A percentile compares a stretch with the other conserved stretches of the same genome.
Conservation (phyloP, 192 early-diverging fungal genomes). For the Chytriomyces confervae region DNA sequence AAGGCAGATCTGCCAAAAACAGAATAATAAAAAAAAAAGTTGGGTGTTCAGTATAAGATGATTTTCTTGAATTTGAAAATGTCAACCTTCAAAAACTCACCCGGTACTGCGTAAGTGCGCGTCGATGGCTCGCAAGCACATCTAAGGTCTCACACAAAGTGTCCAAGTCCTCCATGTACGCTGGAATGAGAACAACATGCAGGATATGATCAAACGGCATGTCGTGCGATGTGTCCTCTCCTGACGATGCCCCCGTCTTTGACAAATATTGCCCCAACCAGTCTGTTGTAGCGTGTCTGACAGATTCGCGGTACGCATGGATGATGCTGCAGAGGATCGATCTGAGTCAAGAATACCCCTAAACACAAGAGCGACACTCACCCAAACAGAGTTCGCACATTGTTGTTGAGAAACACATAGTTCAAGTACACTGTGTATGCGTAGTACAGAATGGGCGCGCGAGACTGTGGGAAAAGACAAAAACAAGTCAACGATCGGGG, state of each 20-base stretch:
- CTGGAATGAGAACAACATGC: slow-evolving; percentile 77
- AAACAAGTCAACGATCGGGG: background rate
- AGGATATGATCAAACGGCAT: slow-evolving; percentile 57
- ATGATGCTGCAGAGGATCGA: slow-evolving; percentile 49
- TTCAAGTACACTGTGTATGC: slow-evolving; percentile 2
- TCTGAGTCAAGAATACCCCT: background rate
- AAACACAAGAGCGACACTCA: background rate
- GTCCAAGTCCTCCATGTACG: slow-evolving; percentile 73
- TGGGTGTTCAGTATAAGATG: background rate
- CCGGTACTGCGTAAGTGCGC: slow-evolving; percentile 59
- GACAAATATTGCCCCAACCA: slow-evolving; percentile 56
- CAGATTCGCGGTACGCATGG: slow-evolving; percentile 44
- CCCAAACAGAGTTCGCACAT: slow-evolving; percentile 26
- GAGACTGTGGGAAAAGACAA: background rate
- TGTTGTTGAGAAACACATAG: slow-evolving; percentile 26
- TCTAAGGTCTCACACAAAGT: slow-evolving; percentile 74
- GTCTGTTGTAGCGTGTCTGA: slow-evolving; percentile 54
- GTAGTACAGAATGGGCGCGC: background rate
- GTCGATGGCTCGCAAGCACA: slow-evolving; percentile 62
- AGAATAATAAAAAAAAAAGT: background rate
- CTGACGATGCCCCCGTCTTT: slow-evolving; percentile 45
- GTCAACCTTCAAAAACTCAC: slow-evolving; percentile 37
- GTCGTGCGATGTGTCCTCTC: slow-evolving; percentile 55
- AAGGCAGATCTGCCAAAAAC: slow-evolving; percentile 54
- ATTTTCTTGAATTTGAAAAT: background rate